Evolutionary conservation across 768 basidiomycete genomes (phyloP).

Genomic region (Suillus americanus): DNA sequence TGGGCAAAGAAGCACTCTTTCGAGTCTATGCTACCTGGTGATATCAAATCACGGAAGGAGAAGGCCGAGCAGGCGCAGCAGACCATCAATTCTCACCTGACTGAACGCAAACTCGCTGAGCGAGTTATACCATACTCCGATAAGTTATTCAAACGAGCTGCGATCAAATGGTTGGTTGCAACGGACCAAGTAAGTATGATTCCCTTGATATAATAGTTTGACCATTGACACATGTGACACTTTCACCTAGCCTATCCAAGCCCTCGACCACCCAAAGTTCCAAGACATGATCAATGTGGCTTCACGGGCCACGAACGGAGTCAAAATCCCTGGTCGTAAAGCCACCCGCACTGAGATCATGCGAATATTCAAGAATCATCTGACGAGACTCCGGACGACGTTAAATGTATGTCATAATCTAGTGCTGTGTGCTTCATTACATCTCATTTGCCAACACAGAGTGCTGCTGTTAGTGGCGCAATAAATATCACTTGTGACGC

Average conservation of each 20-base stretch:
- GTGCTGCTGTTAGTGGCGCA: constrained; percentile 17
- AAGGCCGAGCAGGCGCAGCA: constrained; percentile 13
- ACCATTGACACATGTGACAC: background rate
- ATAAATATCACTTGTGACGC: constrained; percentile 39
- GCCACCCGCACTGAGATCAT: constrained; percentile 22
- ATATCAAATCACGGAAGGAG: constrained; percentile 20
- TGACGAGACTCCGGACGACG: constrained; percentile 11
- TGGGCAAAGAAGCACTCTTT: constrained; percentile 30
- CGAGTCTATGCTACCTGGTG: constrained; percentile 29
- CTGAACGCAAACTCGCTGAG: constrained; percentile 14
- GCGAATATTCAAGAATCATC: constrained; percentile 24
- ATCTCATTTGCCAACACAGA: constrained; percentile 10
- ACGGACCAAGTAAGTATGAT: constrained; percentile 40
- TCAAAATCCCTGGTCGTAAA: constrained; percentile 35
- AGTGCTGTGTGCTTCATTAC: no score
- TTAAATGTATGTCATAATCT: constrained; percentile 26
- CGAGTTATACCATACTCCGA: constrained; percentile 30
- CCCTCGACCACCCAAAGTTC: constrained; percentile 32
- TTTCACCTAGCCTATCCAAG: constrained; percentile 17
- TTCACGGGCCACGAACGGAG: constrained; percentile 26
- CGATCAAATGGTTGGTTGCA: constrained; percentile 38
- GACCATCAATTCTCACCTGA: constrained; percentile 28
- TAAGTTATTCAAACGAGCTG: constrained; percentile 14
- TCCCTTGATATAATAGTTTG: background rate
- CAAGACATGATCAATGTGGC: constrained; percentile 34